Evolutionary conservation across 306 rosid genomes (phyloP).

Genomic region (Trifolium subterraneum): DNA sequence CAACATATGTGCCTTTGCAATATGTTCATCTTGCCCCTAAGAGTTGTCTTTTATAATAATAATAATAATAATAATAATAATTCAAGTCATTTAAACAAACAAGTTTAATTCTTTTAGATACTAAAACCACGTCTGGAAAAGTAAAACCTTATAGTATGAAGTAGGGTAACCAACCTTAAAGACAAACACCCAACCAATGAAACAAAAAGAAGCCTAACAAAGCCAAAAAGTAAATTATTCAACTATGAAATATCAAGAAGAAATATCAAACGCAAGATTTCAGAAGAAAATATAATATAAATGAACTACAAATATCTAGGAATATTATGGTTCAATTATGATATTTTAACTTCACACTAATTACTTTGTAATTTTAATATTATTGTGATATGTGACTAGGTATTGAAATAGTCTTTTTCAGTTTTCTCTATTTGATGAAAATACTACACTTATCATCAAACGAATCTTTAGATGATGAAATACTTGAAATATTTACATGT

Average conservation of each 20-base stretch:
- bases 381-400: slow-evolving; percentile 9
- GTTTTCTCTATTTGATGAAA: background rate
- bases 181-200: background rate
- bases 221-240: slow-evolving; percentile 32
- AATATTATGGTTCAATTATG: background rate
- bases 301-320: background rate
- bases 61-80: no score
- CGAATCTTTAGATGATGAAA: background rate
- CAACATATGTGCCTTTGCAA: background rate
- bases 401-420: background rate
- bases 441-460: slow-evolving; percentile 3
- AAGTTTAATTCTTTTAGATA: no score
- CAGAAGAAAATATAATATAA: slow-evolving; percentile 19
- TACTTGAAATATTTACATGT: background rate
- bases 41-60: background rate
- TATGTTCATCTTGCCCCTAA: background rate
- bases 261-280: slow-evolving; percentile 38
- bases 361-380: background rate
- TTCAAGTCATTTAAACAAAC: background rate
- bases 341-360: slow-evolving; percentile 1
- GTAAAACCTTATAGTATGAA: background rate
- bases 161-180: background rate
- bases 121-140: no score
- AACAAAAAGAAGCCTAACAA: slow-evolving; percentile 14
- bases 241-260: background rate